Percentiles rank a stretch among this genome's conserved stretches.
Conservation (phyloP, 202 grass and related monocot genomes). For the Dendrocalamus latiflorus region DNA sequence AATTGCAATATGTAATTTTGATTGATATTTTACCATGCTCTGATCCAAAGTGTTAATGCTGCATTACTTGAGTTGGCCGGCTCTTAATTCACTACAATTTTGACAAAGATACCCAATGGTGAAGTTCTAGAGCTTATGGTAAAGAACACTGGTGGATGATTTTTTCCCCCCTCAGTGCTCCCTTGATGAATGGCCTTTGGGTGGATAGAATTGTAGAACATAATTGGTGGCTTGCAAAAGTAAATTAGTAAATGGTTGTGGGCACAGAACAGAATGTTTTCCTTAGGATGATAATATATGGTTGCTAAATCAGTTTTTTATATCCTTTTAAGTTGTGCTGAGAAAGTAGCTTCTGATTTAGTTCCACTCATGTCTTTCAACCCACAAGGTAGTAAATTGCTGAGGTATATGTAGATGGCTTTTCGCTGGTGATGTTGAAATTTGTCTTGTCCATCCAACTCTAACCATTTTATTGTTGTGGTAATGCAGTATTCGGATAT, state of each 20-base stretch:
- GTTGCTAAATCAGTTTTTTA: background rate
- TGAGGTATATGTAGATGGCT: background rate
- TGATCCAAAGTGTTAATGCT: background rate
- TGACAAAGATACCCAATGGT: background rate
- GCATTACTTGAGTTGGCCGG: background rate
- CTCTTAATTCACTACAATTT: background rate
- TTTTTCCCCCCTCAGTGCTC: background rate
- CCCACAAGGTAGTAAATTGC: background rate
- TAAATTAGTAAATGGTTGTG: background rate
- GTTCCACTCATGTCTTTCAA: background rate
- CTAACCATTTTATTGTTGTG: slow-evolving; percentile 24
- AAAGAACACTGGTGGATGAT: background rate
- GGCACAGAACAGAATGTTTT: background rate
- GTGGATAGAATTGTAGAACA: background rate
- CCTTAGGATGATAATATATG: background rate
- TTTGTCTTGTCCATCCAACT: background rate
- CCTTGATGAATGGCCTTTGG: background rate
- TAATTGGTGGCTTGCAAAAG: background rate
- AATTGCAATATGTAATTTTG: background rate
- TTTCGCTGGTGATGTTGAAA: background rate
- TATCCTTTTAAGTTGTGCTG: background rate
- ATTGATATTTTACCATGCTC: background rate
- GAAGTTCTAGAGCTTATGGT: background rate
- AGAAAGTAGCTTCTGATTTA: background rate
- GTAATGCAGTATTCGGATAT: slow-evolving; percentile 56